Percentiles rank a stretch among this genome's conserved stretches.
Conservation (phyloP, 345 rosid species). For the Toxicodendron radicans region DNA sequence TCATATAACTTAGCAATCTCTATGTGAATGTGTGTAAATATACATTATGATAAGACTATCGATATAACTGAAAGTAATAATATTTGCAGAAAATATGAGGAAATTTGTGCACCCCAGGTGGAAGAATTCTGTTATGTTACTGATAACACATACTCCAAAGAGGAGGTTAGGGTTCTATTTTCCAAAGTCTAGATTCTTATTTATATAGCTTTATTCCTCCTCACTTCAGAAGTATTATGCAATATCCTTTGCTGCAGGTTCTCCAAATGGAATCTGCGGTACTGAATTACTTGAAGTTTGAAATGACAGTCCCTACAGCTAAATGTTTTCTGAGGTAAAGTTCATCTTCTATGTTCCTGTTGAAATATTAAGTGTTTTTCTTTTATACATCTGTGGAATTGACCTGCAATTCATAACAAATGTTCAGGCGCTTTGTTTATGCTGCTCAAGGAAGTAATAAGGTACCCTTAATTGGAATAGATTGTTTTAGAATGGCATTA, state of each 20-base stretch:
- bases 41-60: neutral
- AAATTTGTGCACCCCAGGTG: slow-evolving; percentile 83
- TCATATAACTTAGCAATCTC: neutral
- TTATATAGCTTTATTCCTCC: neutral
- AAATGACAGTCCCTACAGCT: slow-evolving; percentile 84
- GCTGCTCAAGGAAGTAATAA: slow-evolving; percentile 26
- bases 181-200: neutral
- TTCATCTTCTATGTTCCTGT: neutral
- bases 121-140: slow-evolving; percentile 92
- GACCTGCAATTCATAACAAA: slow-evolving; percentile 3
- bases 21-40: neutral
- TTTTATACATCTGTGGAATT: neutral
- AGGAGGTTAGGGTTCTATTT: slow-evolving; percentile 51
- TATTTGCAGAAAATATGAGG: slow-evolving; percentile 77
- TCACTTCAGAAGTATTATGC: neutral
- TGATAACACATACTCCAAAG: slow-evolving; percentile 77
- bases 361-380: neutral
- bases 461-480: slow-evolving; percentile 17
- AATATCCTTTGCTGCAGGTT: slow-evolving; percentile 43
- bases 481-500: neutral
- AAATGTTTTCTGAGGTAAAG: slow-evolving; percentile 79
- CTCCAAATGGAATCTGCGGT: slow-evolving; percentile 87
- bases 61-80: slow-evolving; percentile 14
- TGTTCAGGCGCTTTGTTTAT: slow-evolving; percentile 27
- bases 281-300: slow-evolving; percentile 81